Base-by-base conservation (phyloP, 345 rosid species). In the Clausena lansium region DNA sequence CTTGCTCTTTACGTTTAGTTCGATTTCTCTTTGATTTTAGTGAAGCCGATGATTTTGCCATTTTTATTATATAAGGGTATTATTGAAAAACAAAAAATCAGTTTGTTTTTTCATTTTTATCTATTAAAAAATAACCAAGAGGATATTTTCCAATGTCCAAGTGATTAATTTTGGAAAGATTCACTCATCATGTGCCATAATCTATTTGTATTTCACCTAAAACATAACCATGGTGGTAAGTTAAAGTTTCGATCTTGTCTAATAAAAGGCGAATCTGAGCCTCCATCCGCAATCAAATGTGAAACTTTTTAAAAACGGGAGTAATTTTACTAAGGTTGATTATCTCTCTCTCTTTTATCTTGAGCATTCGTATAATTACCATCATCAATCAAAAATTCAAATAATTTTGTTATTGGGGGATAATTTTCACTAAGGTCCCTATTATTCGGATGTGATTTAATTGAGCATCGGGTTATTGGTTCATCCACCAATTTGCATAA, bases 1-100 rank as follows among this genome's bases (percentile, higher is more conserved):
- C 60, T 59, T 78, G 76, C 76, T 71, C 81, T n/a, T n/a, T n/a
- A n/a, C n/a, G n/a, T n/a, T 78, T 45, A 20, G 50, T 15, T 45
- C 50, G 50, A 45, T 73, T 38, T 39, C 36, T 66, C 77, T 65
- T 47, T 57, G 73, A 36, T 41, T 9, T 1, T 8, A 36, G 77
- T 11, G 67, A 54, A 63, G 74, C 74, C 74, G n/a, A 5, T 74
- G 81, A 79, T 79, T 74, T 60, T 32, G 9, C 71, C 33, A 13
- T 11, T 38, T 20, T 5, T 14, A 30, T 33, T 13, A 52, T 19
- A 4, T 52, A 3, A 17, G 30, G 32, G 24, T 5, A 13, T 25
- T 24, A 45, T 45, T 45, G 17, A n/a, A n/a, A n/a, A n/a, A n/a
- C n/a, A n/a, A n/a, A n/a, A n/a, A n/a, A 11, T 6, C 22, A 25